Base-by-base conservation (phyloP, 768 basidiomycete genomes). In the Termitomyces heimii region DNA sequence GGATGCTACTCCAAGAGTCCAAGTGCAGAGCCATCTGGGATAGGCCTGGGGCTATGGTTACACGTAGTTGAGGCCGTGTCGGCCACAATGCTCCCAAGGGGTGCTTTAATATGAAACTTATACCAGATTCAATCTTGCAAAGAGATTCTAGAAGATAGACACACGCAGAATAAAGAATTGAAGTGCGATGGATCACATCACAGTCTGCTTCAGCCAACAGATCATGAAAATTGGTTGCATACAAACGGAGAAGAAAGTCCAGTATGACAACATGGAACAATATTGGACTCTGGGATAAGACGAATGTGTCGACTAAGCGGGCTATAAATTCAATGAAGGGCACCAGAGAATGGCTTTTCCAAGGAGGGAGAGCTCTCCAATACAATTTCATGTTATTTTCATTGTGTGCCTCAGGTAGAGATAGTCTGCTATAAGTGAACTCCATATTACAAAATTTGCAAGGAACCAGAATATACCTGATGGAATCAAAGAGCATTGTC, bases 11-110 rank as follows among this genome's bases (percentile, higher is more conserved):
- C 58, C 55, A 59, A 13, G 48, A 47, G 2, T 40, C 3, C 20
- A 53, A 20, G 18, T 55, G 40, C 22, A n/a, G 34, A 9, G 37
- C 12, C 2, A 24, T 42, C 6, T 53, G 42, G 14, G 53, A 48
- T n/a, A 29, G 43, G 3, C 42, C 39, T 20, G 31, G 9, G 29
- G 45, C 39, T 34, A 46, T 48, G 26, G 34, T 50, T 6, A 62
- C 55, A 8, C 45, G 44, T 9, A 55, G 18, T 31, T 32, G 10
- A 29, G 50, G 58, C 16, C 47, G 53, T 28, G 29, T 55, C 18
- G 52, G 53, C 53, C 58, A 62, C 26, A 62, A 29, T 5, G 43
- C 53, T 47, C 53, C 39, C 7, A 59, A 40, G n/a, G 53, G 58
- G 26, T 62, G 58, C n/a, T 42, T 35, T 5, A 8, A 31, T 14